Evolutionary conservation across 129 eudicot species (phyloP), one percentile per base, ranked within the genome.

Genomic region (Flaveria robusta): DNA sequence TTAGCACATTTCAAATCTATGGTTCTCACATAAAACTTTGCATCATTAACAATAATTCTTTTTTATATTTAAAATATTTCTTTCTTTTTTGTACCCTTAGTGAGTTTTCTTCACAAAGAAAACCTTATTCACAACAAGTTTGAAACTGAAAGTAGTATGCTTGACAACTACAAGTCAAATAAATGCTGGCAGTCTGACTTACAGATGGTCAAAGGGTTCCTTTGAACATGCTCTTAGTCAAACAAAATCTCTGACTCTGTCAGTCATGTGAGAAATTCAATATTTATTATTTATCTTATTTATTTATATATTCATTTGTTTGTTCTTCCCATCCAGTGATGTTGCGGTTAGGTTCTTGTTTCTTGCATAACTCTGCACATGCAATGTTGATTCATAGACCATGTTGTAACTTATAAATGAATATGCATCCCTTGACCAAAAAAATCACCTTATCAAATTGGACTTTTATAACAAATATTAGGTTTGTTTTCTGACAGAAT

Each of bases 361-460:
- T 77, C 77, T 64, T 70, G 79, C 84, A 77, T 66, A 69, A 70
- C 54, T 83, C 41, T 52, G 88, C 98, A 93, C 97, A 91, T 93
- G 97, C 90, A 79, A 19, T 87, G 87, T 82, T 93, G 96, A 86
- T 90, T 77, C 72, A 47, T 84, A 83, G 82, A 83, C 87, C 92
- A 86, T 81, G 88, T 81, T 93, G 49, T 46, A 86, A 84, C 83
- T 47, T 72, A 42, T 77, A 46, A 83, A 34, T 82, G 78, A 85
- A 65, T 81, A 65, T 81, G 84, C 82, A 79, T 78, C 81, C 79
- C 69, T 39, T 45, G 89, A 19, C 19, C 29, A 3, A 31, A 63
- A 27, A 24, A 20, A 49, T 55, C 50, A 83, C 78, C 72, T 82
- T 73, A 74, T 70, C 72, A 45, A 41, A 74, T 88, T 52, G 90